phyloP scores from a whole-genome alignment of 306 rosid species.

The Fragaria nilgerrensis region DNA sequence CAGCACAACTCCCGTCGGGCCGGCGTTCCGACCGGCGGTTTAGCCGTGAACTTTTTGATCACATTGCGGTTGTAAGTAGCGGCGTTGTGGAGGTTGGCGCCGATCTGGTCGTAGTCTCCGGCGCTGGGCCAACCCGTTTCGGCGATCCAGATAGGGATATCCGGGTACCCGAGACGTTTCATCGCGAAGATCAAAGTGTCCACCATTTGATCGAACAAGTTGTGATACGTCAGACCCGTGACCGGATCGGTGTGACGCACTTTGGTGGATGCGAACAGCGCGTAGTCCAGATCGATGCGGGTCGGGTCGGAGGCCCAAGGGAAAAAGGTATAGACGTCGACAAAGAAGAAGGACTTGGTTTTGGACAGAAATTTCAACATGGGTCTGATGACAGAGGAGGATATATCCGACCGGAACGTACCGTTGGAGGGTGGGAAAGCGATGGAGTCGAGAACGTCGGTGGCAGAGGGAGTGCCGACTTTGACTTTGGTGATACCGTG shows the following conservation, averaged over 20 bases:
- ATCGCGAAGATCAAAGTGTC: slow-evolving; percentile 77
- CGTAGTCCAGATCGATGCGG: slow-evolving; percentile 49
- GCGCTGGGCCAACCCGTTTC: slow-evolving; percentile 97
- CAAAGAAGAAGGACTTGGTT: slow-evolving; percentile 82
- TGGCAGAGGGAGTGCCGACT: slow-evolving; percentile 68
- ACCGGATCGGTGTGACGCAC: slow-evolving; percentile 47
- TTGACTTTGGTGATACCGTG: slow-evolving; percentile 49
- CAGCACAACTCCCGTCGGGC: slow-evolving; percentile 56
- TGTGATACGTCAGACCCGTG: slow-evolving; percentile 58
- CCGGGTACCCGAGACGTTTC: slow-evolving; percentile 64
- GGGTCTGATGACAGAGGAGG: slow-evolving; percentile 49
- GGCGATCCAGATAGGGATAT: slow-evolving; percentile 56
- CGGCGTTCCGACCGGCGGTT: slow-evolving; percentile 66
- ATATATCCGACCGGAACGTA: slow-evolving; percentile 55
- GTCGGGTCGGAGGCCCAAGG: slow-evolving; percentile 55
- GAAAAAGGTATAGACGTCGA: slow-evolving; percentile 74
- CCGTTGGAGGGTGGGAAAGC: slow-evolving; percentile 73
- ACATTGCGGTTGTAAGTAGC: slow-evolving; percentile 71
- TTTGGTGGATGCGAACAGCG: slow-evolving; percentile 48
- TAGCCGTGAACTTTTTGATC: slow-evolving; percentile 46
- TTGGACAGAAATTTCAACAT: slow-evolving; percentile 55
- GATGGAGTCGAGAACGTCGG: slow-evolving; percentile 63
- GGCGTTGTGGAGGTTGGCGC: slow-evolving; percentile 69
- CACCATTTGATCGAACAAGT: slow-evolving; percentile 84
- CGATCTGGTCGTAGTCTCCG: slow-evolving; percentile 70